A percentile compares a stretch with the other conserved stretches of the same genome.
Conservation (phyloP, 106 monocot genomes). For the Narthecium ossifragum region DNA sequence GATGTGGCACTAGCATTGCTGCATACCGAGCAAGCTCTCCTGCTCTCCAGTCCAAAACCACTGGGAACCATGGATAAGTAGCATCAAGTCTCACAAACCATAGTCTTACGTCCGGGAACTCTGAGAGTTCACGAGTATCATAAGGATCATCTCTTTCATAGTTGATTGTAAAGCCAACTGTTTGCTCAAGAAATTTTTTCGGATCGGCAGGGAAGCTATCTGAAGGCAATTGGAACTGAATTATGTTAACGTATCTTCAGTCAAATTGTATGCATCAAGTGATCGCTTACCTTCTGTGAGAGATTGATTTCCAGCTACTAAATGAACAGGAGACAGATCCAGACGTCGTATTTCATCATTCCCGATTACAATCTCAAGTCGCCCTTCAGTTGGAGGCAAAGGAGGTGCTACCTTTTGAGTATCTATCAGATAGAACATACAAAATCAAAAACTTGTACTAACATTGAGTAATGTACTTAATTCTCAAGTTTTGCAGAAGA, state of each 20-base stretch:
- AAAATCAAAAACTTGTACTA: neutral
- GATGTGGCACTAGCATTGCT: conserved; percentile 91
- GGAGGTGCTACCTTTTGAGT: conserved; percentile 49
- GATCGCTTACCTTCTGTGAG: conserved; percentile 19
- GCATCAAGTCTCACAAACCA: conserved; percentile 97
- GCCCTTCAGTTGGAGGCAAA: conserved; percentile 67
- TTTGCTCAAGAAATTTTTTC: conserved; percentile 50
- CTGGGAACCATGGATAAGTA: conserved; percentile 84
- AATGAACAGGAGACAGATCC: conserved; percentile 66
- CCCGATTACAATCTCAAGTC: conserved; percentile 55
- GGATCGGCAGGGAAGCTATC: conserved; percentile 23
- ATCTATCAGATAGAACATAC: conserved; percentile 26
- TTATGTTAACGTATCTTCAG: too few relatives aligned
- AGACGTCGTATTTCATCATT: conserved; percentile 46
- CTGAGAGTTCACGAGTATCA: conserved; percentile 70
- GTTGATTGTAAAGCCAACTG: conserved; percentile 84
- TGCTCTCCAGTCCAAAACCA: conserved; percentile 88
- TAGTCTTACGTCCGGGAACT: conserved; percentile 70
- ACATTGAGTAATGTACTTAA: too few relatives aligned
- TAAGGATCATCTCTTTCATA: conserved; percentile 75
- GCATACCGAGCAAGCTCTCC: conserved; percentile 94
- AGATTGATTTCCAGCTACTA: too few relatives aligned
- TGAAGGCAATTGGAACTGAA: too few relatives aligned
- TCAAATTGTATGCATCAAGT: too few relatives aligned
- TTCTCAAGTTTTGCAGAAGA: too few relatives aligned